Evolutionary conservation across 2,329 filamentous ascomycete genomes (phyloP).

Genomic region (Cyphellophora europaea): DNA sequence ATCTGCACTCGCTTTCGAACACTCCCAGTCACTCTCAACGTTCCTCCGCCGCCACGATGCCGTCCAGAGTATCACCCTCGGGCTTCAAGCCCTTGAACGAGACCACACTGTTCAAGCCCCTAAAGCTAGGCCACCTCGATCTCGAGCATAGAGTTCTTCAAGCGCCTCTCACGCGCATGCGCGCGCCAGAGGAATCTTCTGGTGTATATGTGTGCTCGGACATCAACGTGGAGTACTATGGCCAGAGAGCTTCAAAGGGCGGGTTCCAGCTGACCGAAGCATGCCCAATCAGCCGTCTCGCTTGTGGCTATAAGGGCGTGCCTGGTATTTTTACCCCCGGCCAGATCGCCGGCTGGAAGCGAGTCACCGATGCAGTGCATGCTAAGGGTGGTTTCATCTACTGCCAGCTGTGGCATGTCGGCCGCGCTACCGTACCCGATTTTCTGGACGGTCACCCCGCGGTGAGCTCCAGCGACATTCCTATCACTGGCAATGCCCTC

Average conservation of each 20-base stretch:
- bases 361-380: conserved; percentile 42
- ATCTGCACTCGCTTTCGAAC: too few relatives aligned
- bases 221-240: conserved; percentile 29
- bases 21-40: too few relatives aligned
- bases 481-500: conserved; percentile 30
- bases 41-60: too few relatives aligned
- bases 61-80: conserved; percentile 8
- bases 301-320: not conserved
- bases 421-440: conserved; percentile 28
- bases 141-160: conserved; percentile 44
- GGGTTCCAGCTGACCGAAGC: conserved; percentile 27
- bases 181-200: conserved; percentile 30
- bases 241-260: conserved; percentile 24
- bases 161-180: conserved; percentile 45
- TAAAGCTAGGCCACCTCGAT: conserved; percentile 32
- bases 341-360: conserved; percentile 42
- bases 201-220: conserved; percentile 28
- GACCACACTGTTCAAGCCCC: conserved; percentile 30
- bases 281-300: conserved; percentile 21
- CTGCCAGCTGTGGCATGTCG: conserved; percentile 27
- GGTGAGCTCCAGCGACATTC: conserved; percentile 22
- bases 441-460: conserved; percentile 25
- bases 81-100: conserved; percentile 10
- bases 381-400: conserved; percentile 40
- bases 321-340: conserved; percentile 15